These are phyloP conservation scores for Diplocarpon mali DNA, from an alignment of 2,329 filamentous ascomycete species.

Conservation along the genomic window DNA sequence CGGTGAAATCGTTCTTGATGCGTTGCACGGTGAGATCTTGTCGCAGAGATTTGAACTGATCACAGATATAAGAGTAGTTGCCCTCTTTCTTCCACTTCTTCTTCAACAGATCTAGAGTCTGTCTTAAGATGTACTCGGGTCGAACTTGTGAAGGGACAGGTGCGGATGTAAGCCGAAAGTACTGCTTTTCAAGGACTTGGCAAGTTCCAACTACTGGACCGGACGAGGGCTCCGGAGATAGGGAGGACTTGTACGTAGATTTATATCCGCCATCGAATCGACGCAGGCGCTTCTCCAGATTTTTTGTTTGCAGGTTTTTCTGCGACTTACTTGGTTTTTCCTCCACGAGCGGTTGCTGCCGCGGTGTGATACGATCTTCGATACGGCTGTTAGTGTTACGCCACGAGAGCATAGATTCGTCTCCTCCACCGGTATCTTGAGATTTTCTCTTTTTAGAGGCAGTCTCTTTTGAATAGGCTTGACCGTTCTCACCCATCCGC, in stretches of 20 bases:
- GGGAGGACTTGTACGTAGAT: slow-evolving; percentile 39
- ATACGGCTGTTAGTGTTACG: slow-evolving; percentile 56
- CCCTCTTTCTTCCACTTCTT: slow-evolving; percentile 88
- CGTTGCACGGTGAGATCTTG: slow-evolving; percentile 97
- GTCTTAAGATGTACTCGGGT: slow-evolving; percentile 65
- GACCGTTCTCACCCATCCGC: slow-evolving; percentile 16
- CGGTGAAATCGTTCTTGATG: slow-evolving; percentile 93
- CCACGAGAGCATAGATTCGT: slow-evolving; percentile 54
- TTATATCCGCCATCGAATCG: slow-evolving; percentile 67
- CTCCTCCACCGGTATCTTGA: slow-evolving; percentile 44
- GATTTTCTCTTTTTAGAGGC: slow-evolving; percentile 74
- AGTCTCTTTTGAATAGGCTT: slow-evolving; percentile 7
- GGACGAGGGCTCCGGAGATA: slow-evolving; percentile 44
- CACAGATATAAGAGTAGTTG: slow-evolving; percentile 96
- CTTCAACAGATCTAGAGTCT: slow-evolving; percentile 81
- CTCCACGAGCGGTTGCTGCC: slow-evolving; percentile 35
- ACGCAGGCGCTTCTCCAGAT: slow-evolving; percentile 74
- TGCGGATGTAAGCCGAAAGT: slow-evolving; percentile 83
- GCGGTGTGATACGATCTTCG: slow-evolving; percentile 63
- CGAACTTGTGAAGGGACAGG: slow-evolving; percentile 84
- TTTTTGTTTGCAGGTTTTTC: slow-evolving; percentile 37
- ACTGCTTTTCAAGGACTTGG: slow-evolving; percentile 79
- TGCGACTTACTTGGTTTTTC: slow-evolving; percentile 76
- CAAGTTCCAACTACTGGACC: slow-evolving; percentile 80
- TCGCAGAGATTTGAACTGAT: slow-evolving; percentile 97